A percentile compares a stretch with the other conserved stretches of the same genome.
These are phyloP conservation scores for Cladosporium oxysporum DNA, from an alignment of 2,329 filamentous ascomycete genomes.

Conservation along the genomic window DNA sequence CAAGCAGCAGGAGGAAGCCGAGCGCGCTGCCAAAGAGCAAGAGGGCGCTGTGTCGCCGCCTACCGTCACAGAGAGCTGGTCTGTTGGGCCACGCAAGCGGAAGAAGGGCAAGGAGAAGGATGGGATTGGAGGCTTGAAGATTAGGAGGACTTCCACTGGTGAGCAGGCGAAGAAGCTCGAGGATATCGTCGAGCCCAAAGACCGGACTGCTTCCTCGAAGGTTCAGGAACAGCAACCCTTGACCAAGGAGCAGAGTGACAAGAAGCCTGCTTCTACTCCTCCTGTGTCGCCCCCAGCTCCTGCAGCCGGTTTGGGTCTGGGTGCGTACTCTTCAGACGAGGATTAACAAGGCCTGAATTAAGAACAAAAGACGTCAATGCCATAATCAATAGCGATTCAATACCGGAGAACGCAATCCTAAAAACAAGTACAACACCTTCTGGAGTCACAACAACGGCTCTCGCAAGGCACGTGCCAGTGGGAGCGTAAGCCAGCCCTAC, in stretches of 20 bases:
- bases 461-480: not conserved
- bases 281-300: conserved; percentile 22
- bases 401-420: not conserved
- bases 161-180: conserved; percentile 22
- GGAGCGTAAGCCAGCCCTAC: not conserved
- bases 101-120: conserved; percentile 39
- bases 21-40: conserved; percentile 56
- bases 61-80: conserved; percentile 50
- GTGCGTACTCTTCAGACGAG: conserved; percentile 48
- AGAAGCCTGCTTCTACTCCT: conserved; percentile 23
- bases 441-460: not conserved
- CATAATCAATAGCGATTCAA: not conserved
- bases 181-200: not conserved
- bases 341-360: conserved; percentile 29
- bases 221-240: not conserved
- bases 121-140: conserved; percentile 46
- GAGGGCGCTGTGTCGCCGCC: conserved; percentile 47
- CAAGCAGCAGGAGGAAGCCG: conserved; percentile 60
- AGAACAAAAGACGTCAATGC: not conserved
- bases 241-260: not conserved
- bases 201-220: not conserved
- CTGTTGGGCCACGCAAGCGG: conserved; percentile 37
- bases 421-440: too few species aligned
- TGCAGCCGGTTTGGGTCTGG: conserved; percentile 38
- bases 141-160: conserved; percentile 41